Conservation (phyloP, 495 filamentous ascomycete species). For the Neurospora sp. region DNA sequence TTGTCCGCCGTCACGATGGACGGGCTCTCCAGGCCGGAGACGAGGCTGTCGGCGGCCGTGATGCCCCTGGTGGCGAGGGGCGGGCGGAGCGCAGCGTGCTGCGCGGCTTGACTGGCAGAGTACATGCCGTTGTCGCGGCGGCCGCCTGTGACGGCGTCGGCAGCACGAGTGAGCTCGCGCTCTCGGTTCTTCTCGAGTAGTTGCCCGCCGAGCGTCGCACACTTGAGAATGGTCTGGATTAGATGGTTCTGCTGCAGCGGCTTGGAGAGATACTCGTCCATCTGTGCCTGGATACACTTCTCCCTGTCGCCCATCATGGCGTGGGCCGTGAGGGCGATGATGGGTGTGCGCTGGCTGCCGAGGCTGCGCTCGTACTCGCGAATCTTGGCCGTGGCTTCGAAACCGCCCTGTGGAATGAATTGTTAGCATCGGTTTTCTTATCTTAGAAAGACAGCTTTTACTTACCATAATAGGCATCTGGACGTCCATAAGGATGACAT, state of each 20-base stretch:
- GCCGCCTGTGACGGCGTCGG: slow-evolving; percentile 23
- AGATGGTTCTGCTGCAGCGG: slow-evolving; percentile 96
- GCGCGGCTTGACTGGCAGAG: slow-evolving; percentile 19
- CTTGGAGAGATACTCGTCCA: slow-evolving; percentile 99
- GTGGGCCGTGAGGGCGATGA: slow-evolving; percentile 95
- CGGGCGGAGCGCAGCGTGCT: slow-evolving; percentile 25
- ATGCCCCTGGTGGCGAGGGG: slow-evolving; percentile 37
- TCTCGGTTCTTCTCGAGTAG: slow-evolving; percentile 60
- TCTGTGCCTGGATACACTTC: slow-evolving; percentile 95
- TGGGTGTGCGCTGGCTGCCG: slow-evolving; percentile 73
- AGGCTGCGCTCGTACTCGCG: slow-evolving; percentile 81
- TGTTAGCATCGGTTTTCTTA: slow-evolving; percentile 18
- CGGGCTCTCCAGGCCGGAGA: slow-evolving; percentile 50
- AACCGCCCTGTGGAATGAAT: slow-evolving; percentile 57
- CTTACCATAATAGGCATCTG: slow-evolving; percentile 97
- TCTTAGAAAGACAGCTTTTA: slow-evolving; percentile 4
- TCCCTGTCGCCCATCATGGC: slow-evolving; percentile 99
- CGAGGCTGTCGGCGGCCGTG: slow-evolving; percentile 51
- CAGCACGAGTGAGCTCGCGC: slow-evolving; percentile 32
- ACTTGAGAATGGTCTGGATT: slow-evolving; percentile 97
- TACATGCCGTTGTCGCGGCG: slow-evolving; percentile 17
- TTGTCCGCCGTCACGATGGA: slow-evolving; percentile 47
- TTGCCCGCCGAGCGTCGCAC: slow-evolving; percentile 81
- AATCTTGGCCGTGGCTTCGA: slow-evolving; percentile 95
- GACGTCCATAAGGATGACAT: slow-evolving; percentile 98